phyloP scores from a whole-genome alignment of 2,329 filamentous ascomycete species.

The Dactylonectria macrodidyma region DNA sequence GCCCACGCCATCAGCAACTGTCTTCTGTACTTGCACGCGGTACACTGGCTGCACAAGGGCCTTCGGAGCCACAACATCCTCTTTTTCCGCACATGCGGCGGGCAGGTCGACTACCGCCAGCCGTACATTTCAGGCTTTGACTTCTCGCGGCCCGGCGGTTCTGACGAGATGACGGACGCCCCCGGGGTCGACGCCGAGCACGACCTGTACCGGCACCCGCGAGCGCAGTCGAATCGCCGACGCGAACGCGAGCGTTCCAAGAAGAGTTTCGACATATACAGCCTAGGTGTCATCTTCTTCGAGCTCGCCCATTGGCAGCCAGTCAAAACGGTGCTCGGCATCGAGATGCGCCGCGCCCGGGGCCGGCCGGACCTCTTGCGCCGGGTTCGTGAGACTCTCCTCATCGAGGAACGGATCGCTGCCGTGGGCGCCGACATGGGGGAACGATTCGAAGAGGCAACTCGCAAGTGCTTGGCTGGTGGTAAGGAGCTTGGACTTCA shows the following conservation, averaged over 20 bases:
- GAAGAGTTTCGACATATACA: slow-evolving; percentile 68
- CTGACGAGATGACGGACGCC: slow-evolving; percentile 66
- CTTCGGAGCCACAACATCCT: slow-evolving; percentile 68
- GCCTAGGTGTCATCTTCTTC: slow-evolving; percentile 65
- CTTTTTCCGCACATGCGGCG: slow-evolving; percentile 59
- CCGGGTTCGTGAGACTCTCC: slow-evolving; percentile 52
- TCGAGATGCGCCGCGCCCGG: slow-evolving; percentile 53
- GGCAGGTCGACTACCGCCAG: slow-evolving; percentile 54
- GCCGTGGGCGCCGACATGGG: slow-evolving; percentile 58
- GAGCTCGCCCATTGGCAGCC: slow-evolving; percentile 69
- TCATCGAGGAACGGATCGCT: slow-evolving; percentile 49
- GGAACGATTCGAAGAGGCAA: slow-evolving; percentile 56
- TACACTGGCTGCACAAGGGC: slow-evolving; percentile 73
- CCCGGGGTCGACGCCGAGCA: slow-evolving; percentile 60
- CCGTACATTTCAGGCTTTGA: slow-evolving; percentile 69
- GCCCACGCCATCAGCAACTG: slow-evolving; percentile 67
- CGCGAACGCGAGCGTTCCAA: slow-evolving; percentile 55
- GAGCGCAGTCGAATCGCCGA: slow-evolving; percentile 55
- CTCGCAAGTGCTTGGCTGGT: slow-evolving; percentile 55
- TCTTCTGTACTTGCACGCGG: slow-evolving; percentile 68
- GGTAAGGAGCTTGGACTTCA: slow-evolving; percentile 54
- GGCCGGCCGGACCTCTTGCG: slow-evolving; percentile 57
- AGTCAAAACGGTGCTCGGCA: slow-evolving; percentile 59
- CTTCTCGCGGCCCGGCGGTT: slow-evolving; percentile 65
- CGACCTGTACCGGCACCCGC: slow-evolving; percentile 67